Evolutionary conservation across 2,329 filamentous ascomycete genomes (phyloP).

Genomic region (Paraconiothyrium brasiliense): DNA sequence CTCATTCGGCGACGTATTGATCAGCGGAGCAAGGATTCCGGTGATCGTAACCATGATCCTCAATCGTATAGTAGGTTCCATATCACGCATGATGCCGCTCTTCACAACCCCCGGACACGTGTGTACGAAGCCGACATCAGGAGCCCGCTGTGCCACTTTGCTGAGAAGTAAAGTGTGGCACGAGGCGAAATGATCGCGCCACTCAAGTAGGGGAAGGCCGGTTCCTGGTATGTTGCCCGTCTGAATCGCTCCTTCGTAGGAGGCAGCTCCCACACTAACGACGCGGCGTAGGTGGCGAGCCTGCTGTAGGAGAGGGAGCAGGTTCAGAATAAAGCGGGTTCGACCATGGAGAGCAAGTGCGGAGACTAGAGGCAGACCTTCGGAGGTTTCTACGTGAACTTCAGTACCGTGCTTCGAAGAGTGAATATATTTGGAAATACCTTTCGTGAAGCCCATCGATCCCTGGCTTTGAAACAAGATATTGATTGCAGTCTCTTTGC

Average conservation of each 20-base stretch:
- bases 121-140: slow-evolving; percentile 27
- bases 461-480: slow-evolving; percentile 45
- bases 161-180: slow-evolving; percentile 17
- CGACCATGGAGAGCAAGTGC: slow-evolving; percentile 37
- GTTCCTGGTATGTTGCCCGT: slow-evolving; percentile 29
- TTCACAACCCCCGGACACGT: slow-evolving; percentile 23
- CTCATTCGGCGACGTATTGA: slow-evolving; percentile 17
- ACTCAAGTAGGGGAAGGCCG: slow-evolving; percentile 20
- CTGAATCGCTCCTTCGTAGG: slow-evolving; percentile 31
- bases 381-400: slow-evolving; percentile 32
- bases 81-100: slow-evolving; percentile 19
- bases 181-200: slow-evolving; percentile 25
- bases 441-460: neutral
- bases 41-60: neutral
- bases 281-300: slow-evolving; percentile 19
- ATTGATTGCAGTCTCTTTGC: slow-evolving; percentile 62
- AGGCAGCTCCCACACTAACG: slow-evolving; percentile 29
- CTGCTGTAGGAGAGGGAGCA: slow-evolving; percentile 40
- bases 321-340: slow-evolving; percentile 43
- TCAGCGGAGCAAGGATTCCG: slow-evolving; percentile 19
- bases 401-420: neutral
- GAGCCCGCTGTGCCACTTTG: slow-evolving; percentile 14
- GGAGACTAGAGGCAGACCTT: slow-evolving; percentile 36
- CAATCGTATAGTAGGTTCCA: slow-evolving; percentile 13
- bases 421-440: neutral